Conservation (phyloP, 768 basidiomycete genomes). For the Serendipita sp. region DNA sequence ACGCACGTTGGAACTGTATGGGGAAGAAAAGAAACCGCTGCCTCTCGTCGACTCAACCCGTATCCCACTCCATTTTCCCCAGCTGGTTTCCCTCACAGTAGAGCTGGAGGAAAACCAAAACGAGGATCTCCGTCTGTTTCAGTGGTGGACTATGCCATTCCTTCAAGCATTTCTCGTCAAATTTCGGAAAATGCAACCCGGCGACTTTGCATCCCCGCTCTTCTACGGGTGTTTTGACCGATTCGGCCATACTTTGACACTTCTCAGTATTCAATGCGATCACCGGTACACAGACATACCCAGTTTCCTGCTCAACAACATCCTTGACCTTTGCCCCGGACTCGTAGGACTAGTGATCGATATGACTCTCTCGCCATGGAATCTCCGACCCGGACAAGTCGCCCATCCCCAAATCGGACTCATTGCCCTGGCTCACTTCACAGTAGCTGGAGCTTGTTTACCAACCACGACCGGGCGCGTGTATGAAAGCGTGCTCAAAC, state of each 20-base stretch:
- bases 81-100: not conserved
- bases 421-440: slow-evolving; percentile 3
- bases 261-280: not conserved
- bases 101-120: not conserved
- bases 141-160: not conserved
- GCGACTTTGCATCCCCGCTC: not conserved
- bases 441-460: not conserved
- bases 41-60: not conserved
- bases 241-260: not conserved
- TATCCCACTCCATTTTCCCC: not conserved
- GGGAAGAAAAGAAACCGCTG: not conserved
- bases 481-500: slow-evolving; percentile 2
- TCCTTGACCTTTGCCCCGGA: not conserved
- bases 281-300: not conserved
- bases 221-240: not conserved
- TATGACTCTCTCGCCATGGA: not conserved
- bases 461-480: not conserved
- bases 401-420: not conserved
- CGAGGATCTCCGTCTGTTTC: not conserved
- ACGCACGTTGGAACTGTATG: slow-evolving; percentile 3
- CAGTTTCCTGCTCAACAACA: not conserved
- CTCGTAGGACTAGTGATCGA: slow-evolving; percentile 4
- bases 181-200: not conserved
- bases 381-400: not conserved
- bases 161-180: slow-evolving; percentile 1